These are phyloP conservation scores for Pseudogymnoascus sp. DNA, from an alignment of 2,329 filamentous ascomycete genomes.

Conservation along the genomic window DNA sequence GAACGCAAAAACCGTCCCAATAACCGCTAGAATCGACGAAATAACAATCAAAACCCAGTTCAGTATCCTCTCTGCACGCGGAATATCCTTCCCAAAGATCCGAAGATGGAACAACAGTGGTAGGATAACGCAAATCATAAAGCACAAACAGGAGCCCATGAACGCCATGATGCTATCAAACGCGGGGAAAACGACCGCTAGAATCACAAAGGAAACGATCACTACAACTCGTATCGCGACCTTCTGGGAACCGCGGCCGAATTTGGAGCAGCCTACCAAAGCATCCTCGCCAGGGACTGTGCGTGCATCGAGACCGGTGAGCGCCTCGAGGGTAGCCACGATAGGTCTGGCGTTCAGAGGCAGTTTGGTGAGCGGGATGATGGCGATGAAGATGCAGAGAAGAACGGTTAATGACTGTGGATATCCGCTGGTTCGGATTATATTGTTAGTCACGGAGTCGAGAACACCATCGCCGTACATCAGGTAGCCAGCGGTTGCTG, in stretches of 20 bases:
- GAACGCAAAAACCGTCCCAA: constrained; percentile 84
- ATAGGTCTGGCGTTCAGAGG: constrained; percentile 84
- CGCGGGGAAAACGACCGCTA: constrained; percentile 60
- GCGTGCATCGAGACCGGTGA: constrained; percentile 53
- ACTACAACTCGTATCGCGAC: constrained; percentile 55
- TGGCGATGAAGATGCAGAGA: constrained; percentile 77
- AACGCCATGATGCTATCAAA: constrained; percentile 67
- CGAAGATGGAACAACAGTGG: constrained; percentile 85
- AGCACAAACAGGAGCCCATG: constrained; percentile 82
- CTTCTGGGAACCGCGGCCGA: constrained; percentile 50
- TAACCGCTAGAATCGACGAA: constrained; percentile 58
- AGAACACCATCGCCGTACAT: constrained; percentile 91
- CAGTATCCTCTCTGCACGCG: constrained; percentile 50
- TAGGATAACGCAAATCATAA: constrained; percentile 87
- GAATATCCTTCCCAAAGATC: constrained; percentile 70
- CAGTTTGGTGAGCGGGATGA: constrained; percentile 94
- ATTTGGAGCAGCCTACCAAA: constrained; percentile 45
- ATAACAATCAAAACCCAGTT: constrained; percentile 62
- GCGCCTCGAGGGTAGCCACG: constrained; percentile 71
- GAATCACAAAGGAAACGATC: constrained; percentile 62
- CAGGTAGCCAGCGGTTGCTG: constrained; percentile 74
- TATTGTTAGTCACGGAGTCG: constrained; percentile 86
- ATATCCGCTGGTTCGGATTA: constrained; percentile 67
- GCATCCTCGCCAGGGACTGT: constrained; percentile 38
- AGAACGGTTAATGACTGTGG: constrained; percentile 64